These are phyloP conservation scores for Malassezia sympodialis DNA, from an alignment of 1,284 basidiomycete species.

Conservation along the genomic window DNA sequence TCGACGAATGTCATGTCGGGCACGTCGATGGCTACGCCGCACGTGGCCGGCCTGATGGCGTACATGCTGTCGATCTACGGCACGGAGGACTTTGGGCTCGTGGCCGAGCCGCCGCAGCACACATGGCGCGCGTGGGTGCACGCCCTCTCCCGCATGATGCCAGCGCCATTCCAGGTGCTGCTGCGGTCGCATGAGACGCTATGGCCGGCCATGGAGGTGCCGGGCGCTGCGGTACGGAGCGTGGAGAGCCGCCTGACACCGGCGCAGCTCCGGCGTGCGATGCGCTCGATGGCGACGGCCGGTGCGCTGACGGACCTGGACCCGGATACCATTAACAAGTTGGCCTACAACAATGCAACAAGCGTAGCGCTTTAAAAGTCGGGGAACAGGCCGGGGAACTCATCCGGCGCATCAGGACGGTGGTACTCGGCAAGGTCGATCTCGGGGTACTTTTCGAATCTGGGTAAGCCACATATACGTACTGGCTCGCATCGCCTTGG, in stretches of 20 bases:
- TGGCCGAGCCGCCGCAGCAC: slow-evolving; percentile 17
- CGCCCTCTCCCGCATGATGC: neutral
- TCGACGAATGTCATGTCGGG: slow-evolving; percentile 62
- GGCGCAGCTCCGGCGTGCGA: slow-evolving; percentile 62
- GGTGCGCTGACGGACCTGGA: slow-evolving; percentile 52
- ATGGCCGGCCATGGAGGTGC: neutral
- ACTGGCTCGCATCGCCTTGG: slow-evolving; percentile 49
- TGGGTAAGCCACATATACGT: slow-evolving; percentile 10
- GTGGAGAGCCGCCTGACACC: slow-evolving; percentile 54
- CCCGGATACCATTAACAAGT: slow-evolving; percentile 38
- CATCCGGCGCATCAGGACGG: slow-evolving; percentile 31
- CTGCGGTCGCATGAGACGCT: slow-evolving; percentile 1
- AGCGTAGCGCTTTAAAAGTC: slow-evolving; percentile 29
- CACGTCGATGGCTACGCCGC: slow-evolving; percentile 58
- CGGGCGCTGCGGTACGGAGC: slow-evolving; percentile 19
- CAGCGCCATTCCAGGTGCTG: neutral
- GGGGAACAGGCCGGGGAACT: slow-evolving; percentile 36
- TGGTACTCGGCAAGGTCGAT: slow-evolving; percentile 40
- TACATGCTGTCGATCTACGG: slow-evolving; percentile 58
- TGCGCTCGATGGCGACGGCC: slow-evolving; percentile 58
- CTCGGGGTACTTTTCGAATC: slow-evolving; percentile 40
- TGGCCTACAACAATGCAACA: slow-evolving; percentile 47
- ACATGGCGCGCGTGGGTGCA: slow-evolving; percentile 36
- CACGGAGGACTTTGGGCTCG: slow-evolving; percentile 29
- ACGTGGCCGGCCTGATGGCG: slow-evolving; percentile 49